Conservation (phyloP, 2,329 filamentous ascomycete species). For the Botryosphaeria agaves region DNA sequence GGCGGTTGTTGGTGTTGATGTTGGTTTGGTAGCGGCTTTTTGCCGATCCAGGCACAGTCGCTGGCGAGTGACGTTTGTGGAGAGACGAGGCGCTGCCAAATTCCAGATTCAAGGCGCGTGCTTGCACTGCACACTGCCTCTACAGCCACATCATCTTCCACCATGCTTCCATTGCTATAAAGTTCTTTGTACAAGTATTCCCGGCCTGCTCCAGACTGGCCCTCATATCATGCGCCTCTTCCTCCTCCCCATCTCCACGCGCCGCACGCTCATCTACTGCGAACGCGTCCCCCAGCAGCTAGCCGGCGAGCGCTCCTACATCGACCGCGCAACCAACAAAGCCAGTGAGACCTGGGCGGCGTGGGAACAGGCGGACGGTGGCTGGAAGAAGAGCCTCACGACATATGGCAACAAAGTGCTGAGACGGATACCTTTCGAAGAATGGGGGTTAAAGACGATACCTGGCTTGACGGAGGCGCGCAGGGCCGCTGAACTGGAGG, state of each 20-base stretch:
- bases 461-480: slow-evolving; percentile 58
- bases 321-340: slow-evolving; percentile 54
- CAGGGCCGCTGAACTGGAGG: slow-evolving; percentile 43
- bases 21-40: too few species aligned
- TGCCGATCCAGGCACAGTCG: too few species aligned
- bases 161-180: too few species aligned
- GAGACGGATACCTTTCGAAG: slow-evolving; percentile 79
- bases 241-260: slow-evolving; percentile 81
- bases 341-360: slow-evolving; percentile 63
- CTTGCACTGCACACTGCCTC: too few species aligned
- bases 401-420: slow-evolving; percentile 74
- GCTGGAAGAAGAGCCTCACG: slow-evolving; percentile 81
- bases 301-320: slow-evolving; percentile 33
- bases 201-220: too few species aligned
- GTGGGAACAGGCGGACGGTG: slow-evolving; percentile 71
- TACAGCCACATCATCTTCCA: too few species aligned
- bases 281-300: slow-evolving; percentile 47
- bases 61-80: too few species aligned
- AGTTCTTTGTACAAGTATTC: too few species aligned
- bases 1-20: too few species aligned
- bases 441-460: slow-evolving; percentile 95
- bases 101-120: too few species aligned
- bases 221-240: slow-evolving; percentile 91
- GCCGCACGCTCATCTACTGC: slow-evolving; percentile 82
- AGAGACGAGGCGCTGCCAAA: too few species aligned